phyloP scores from a whole-genome alignment of 345 rosid species.

The Salix dunnii region DNA sequence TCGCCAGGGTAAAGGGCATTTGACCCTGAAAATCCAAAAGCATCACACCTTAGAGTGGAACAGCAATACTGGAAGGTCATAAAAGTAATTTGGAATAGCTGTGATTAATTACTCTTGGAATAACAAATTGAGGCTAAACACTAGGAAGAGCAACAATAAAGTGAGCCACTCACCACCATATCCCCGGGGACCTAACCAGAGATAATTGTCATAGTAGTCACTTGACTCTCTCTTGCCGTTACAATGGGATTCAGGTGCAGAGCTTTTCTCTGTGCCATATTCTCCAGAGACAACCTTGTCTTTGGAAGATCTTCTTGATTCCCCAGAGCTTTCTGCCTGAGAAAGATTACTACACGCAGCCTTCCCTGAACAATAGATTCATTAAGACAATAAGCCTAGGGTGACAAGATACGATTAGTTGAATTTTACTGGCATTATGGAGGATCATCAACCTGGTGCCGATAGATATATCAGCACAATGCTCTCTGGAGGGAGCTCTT shows the following conservation, averaged over 20 bases:
- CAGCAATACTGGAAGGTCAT: background rate
- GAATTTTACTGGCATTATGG: slow-evolving; percentile 17
- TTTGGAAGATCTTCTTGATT: slow-evolving; percentile 58
- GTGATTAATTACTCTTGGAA: background rate
- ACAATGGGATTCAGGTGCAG: slow-evolving; percentile 40
- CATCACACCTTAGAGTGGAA: slow-evolving; percentile 4
- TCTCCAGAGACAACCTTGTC: slow-evolving; percentile 46
- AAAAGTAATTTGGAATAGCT: background rate
- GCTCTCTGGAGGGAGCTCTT: slow-evolving; percentile 84
- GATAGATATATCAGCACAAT: slow-evolving; percentile 76
- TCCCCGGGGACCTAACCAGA: slow-evolving; percentile 82
- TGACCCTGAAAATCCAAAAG: slow-evolving; percentile 47
- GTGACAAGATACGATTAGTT: background rate
- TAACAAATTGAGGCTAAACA: background rate
- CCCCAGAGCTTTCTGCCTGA: slow-evolving; percentile 47
- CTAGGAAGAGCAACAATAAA: slow-evolving; percentile 2
- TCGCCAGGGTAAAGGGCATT: slow-evolving; percentile 85
- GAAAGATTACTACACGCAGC: slow-evolving; percentile 36
- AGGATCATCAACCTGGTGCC: slow-evolving; percentile 62
- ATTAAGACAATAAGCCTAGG: slow-evolving; percentile 13
- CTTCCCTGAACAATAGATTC: slow-evolving; percentile 51
- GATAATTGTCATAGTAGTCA: slow-evolving; percentile 44
- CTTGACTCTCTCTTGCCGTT: slow-evolving; percentile 49
- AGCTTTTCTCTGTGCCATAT: slow-evolving; percentile 47
- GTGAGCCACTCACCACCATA: slow-evolving; percentile 51